Evolutionary conservation across 768 basidiomycete genomes (phyloP), one percentile per base, ranked within the genome.

Genomic region (Tylopilus felleus): DNA sequence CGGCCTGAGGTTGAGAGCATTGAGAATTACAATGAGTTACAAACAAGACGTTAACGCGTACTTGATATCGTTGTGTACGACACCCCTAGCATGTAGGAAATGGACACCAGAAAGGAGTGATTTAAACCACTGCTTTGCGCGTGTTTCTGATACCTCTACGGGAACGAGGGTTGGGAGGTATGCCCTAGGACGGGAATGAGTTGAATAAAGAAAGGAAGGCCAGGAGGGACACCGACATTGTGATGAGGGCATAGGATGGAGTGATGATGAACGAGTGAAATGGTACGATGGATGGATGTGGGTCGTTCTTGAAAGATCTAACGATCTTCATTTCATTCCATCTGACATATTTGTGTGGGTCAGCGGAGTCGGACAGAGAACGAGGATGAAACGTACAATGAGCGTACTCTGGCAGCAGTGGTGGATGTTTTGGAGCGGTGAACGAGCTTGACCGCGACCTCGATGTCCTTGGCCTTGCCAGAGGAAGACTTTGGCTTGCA

Each of bases 281-380:
- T 12, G 84, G 83, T 57, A 98, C 89, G 71, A 98, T 88, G 56
- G 90, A 90, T 0, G 93, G 94, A 67, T 98, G 96, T 9, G 86
- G 84, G 62, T 93, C 87, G 42, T 83, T 73, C 74, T 88, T 89
- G 70, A 98, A 84, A 12, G 84, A 76, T 61, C 90, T 80, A 55
- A 98, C 85, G 62, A 95, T 88, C 79, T 96, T 96, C 93, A 95
- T 95, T 76, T 98, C 94, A 66, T 94, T 95, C 94, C 94, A 93
- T 74, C 90, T 93, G n/a, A 43, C 29, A 22, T 3, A 42, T 31
- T 1, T 38, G 21, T 14, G 22, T 17, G 9, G 7, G 29, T 65
- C 55, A 51, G 47, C 14, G 8, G 33, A 47, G 52, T 21, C 5
- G n/a, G 43, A 41, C 22, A 12, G 40, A 52, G 43, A 43, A 49